Base-by-base conservation (phyloP, 1,139 yeast genomes). In the Nadsonia commutata region DNA sequence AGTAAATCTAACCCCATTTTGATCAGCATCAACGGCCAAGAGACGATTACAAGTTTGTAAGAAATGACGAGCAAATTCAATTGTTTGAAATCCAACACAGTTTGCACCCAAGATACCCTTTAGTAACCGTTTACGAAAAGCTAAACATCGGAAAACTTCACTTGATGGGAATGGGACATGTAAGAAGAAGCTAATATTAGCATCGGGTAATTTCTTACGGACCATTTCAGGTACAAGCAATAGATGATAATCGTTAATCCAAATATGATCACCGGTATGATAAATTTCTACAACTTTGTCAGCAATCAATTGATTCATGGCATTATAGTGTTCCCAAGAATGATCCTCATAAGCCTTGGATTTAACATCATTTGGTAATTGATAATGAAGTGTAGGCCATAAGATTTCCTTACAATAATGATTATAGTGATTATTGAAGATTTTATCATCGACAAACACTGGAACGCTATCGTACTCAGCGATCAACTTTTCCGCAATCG, bases 361-460 rank as follows among this genome's bases (percentile, higher is more conserved):
- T 53, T 82, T 84, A 42, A 96, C 94, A 55, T 86, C 80, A 60
- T 90, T 97, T 0, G 98, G 98, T 39, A 88, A 85, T 60, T 90
- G 95, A 58, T 90, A 93, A 58, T 90, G 98, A 51, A 93, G 69
- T 2, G 96, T 84, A 21, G 98, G 98, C 97, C 98, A 90, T 50
- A 90, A 67, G 39, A 90, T 83, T 56, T 86, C 94, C 59, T 90
- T 90, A 59, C 96, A 88, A 58, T 81, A 90, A 41, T 85, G 83
- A 47, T 76, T 75, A 62, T 90, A 90, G 55, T 86, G 95, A 18
- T 96, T 96, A 53, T 81, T 82, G 55, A 85, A 83, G 0, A 86
- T 77, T 18, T 74, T 63, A 60, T 90, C 97, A 51, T 74, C 73
- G 1, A 88, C 79, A 51, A 76, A 76, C 3, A 86, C 82, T 0